Percentiles rank a stretch among this genome's conserved stretches.
These are phyloP conservation scores for Metahyphopichia silvanorum DNA, from an alignment of 805 yeast species.

Conservation along the genomic window DNA sequence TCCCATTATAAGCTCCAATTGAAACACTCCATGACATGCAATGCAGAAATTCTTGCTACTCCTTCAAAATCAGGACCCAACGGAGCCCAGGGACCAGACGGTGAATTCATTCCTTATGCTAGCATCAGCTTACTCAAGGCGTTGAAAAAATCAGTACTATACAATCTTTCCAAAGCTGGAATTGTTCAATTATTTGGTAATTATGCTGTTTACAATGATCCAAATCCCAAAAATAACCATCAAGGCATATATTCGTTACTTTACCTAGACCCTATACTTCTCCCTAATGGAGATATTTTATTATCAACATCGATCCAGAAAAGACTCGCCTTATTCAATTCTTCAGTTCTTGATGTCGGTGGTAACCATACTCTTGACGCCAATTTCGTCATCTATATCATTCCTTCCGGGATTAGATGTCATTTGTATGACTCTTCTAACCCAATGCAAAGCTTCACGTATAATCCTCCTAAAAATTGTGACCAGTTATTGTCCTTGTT, in stretches of 20 bases:
- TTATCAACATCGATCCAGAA: slow-evolving; percentile 25
- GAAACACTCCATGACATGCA: slow-evolving; percentile 18
- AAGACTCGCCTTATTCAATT: slow-evolving; percentile 22
- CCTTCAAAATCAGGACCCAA: slow-evolving; percentile 21
- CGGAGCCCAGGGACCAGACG: slow-evolving; percentile 9
- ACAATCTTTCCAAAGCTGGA: slow-evolving; percentile 24
- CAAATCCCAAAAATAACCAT: slow-evolving; percentile 6
- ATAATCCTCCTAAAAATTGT: slow-evolving; percentile 19
- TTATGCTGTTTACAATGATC: slow-evolving; percentile 21
- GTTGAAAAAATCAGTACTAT: slow-evolving; percentile 34
- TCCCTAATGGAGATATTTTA: slow-evolving; percentile 37
- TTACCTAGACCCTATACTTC: slow-evolving; percentile 35
- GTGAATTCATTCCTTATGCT: slow-evolving; percentile 28
- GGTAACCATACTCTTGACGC: slow-evolving; percentile 7
- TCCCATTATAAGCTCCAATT: slow-evolving; percentile 15
- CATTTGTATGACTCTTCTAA: slow-evolving; percentile 32
- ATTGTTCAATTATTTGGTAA: slow-evolving; percentile 35
- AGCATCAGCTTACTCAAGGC: slow-evolving; percentile 38
- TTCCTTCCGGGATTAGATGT: slow-evolving; percentile 43
- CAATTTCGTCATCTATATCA: slow-evolving; percentile 33
- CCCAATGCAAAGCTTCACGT: slow-evolving; percentile 20
- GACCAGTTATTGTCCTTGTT: slow-evolving; percentile 28
- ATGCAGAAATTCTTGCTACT: slow-evolving; percentile 24
- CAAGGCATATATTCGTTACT: no score
- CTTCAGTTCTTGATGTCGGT: slow-evolving; percentile 14